phyloP scores from a whole-genome alignment of 2,329 filamentous ascomycete genomes.

The Pseudogymnoascus sp. region DNA sequence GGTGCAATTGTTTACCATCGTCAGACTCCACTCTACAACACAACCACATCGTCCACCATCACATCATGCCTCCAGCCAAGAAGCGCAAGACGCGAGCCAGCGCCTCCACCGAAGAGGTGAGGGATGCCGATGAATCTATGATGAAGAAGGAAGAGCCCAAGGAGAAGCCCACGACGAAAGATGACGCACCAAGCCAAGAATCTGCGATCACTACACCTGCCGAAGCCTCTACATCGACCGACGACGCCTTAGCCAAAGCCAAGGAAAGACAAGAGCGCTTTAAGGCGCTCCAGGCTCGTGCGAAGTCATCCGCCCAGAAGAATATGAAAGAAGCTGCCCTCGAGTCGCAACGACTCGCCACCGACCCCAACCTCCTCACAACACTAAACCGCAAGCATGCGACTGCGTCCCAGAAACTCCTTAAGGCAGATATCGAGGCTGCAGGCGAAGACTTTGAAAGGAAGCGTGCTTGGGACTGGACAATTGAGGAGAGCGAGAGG shows the following conservation, averaged over 20 bases:
- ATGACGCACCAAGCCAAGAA: slow-evolving; percentile 9
- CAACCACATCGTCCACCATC: slow-evolving; percentile 1
- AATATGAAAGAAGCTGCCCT: slow-evolving; percentile 79
- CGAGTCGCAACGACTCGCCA: slow-evolving; percentile 70
- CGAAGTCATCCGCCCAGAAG: slow-evolving; percentile 59
- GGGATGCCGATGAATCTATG: slow-evolving; percentile 1
- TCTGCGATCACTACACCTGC: slow-evolving; percentile 8
- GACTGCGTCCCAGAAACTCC: slow-evolving; percentile 81
- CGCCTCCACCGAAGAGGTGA: slow-evolving; percentile 15
- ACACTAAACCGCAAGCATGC: slow-evolving; percentile 78
- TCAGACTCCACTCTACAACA: slow-evolving; percentile 7
- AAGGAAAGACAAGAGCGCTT: slow-evolving; percentile 71
- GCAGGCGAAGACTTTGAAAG: slow-evolving; percentile 89
- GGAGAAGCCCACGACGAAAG: not conserved
- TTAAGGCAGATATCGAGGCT: slow-evolving; percentile 84
- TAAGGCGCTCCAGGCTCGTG: slow-evolving; percentile 75
- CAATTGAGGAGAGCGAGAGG: slow-evolving; percentile 81
- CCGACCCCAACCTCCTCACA: slow-evolving; percentile 67
- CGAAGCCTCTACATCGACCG: slow-evolving; percentile 10
- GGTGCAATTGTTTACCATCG: slow-evolving; percentile 18
- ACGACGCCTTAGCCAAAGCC: slow-evolving; percentile 36
- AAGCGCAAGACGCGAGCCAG: slow-evolving; percentile 35
- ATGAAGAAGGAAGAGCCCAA: not conserved
- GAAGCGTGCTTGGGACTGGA: slow-evolving; percentile 98
- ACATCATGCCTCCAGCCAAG: slow-evolving; percentile 36